Conservation (phyloP, 257 asterid genomes). For the Henckelia pumila region DNA sequence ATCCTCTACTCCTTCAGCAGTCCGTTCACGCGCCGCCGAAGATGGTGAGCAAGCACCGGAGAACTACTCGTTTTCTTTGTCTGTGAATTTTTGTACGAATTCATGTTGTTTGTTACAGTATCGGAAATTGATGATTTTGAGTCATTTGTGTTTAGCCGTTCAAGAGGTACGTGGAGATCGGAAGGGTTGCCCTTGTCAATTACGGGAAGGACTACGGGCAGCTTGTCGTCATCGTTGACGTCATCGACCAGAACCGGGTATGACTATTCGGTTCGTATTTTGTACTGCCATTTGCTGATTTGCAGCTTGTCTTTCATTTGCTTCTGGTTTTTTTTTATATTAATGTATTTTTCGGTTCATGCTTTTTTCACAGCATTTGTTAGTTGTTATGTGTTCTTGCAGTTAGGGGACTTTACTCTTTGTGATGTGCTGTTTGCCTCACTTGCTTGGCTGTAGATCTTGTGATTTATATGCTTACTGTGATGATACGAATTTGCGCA, state of each 20-base stretch:
- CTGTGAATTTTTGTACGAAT: neutral
- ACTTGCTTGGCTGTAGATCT: neutral
- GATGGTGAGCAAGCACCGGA: constrained; percentile 38
- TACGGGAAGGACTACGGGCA: constrained; percentile 68
- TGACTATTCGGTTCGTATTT: neutral
- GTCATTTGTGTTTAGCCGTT: constrained; percentile 45
- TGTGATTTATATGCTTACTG: neutral
- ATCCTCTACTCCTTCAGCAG: constrained; percentile 29
- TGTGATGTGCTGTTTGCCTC: neutral
- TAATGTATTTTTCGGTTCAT: neutral
- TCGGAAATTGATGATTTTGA: neutral
- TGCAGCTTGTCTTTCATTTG: neutral
- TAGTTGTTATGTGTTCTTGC: neutral
- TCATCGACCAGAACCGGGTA: constrained; percentile 61
- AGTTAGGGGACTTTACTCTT: neutral
- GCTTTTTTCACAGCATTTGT: neutral
- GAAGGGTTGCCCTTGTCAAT: constrained; percentile 75
- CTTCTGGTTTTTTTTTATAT: neutral
- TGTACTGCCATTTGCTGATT: neutral
- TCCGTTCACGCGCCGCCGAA: constrained; percentile 15
- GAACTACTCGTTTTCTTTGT: neutral
- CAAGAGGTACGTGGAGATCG: constrained; percentile 85
- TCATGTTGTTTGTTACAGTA: neutral
- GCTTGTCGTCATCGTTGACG: constrained; percentile 73
- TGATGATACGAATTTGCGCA: neutral